These are phyloP conservation scores for Craspedostauros australis DNA, from an alignment of 108 stramenopile species.

Conservation along the genomic window DNA sequence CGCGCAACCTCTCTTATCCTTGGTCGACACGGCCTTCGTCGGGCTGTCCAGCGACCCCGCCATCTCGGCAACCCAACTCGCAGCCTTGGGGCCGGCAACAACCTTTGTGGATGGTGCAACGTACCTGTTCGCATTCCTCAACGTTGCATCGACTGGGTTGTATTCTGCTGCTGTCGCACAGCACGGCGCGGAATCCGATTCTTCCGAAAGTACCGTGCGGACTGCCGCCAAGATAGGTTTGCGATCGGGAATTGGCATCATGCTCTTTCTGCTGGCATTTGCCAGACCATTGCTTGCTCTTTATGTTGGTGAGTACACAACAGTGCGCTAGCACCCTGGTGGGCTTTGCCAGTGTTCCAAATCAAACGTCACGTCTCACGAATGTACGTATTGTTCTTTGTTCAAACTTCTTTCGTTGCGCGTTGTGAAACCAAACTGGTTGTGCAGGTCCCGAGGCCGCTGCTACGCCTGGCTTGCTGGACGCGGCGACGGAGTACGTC, in stretches of 20 bases:
- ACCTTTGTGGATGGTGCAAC: constrained; percentile 56
- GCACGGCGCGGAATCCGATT: background rate
- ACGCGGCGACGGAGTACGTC: constrained; percentile 40
- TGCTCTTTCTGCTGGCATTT: constrained; percentile 30
- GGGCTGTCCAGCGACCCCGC: constrained; percentile 33
- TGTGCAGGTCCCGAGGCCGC: constrained; percentile 37
- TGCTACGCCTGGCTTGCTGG: constrained; percentile 34
- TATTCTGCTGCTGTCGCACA: constrained; percentile 42
- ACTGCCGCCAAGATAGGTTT: constrained; percentile 37
- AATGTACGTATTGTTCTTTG: background rate
- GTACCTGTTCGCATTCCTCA: constrained; percentile 54
- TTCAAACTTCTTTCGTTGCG: too few species aligned
- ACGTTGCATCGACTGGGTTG: constrained; percentile 60
- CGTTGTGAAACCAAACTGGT: too few species aligned
- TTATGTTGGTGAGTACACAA: constrained; percentile 38
- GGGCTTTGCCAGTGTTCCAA: background rate
- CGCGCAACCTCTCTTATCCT: constrained; percentile 42
- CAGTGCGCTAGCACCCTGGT: background rate
- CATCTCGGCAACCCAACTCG: constrained; percentile 10
- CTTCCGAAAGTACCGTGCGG: constrained; percentile 36
- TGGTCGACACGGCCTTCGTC: constrained; percentile 57
- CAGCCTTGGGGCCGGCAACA: constrained; percentile 51
- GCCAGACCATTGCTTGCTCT: constrained; percentile 38
- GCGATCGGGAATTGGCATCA: constrained; percentile 35
- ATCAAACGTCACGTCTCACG: background rate